Evolutionary conservation across 345 rosid genomes (phyloP), one percentile per base, ranked within the genome.

Genomic region (Barbarea vulgaris): DNA sequence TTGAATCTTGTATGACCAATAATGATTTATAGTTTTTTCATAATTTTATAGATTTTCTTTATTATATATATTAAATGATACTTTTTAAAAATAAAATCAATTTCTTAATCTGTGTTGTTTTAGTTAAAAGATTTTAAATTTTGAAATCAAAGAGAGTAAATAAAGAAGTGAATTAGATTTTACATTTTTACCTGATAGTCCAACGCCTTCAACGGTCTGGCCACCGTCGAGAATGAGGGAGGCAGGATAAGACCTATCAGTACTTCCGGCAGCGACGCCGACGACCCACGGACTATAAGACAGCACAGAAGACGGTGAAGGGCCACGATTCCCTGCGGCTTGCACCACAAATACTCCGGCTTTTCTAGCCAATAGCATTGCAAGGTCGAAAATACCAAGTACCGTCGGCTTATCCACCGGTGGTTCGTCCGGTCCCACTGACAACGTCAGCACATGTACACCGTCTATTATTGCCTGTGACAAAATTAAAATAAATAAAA

Each of bases 241-340:
- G 6, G 77, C 85, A 4, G 87, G 83, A 67, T 87, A 91, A 41
- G 30, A 79, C 77, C 97, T 50, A 82, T 94, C 93, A 0, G 90
- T 88, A 78, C 65, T 69, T 81, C 86, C 82, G 11, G 91, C 81
- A 0, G 88, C 97, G 1, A 74, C 90, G 0, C 87, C 87, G 0
- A 93, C 80, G 6, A 80, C 84, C 98, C 98, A 93, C 0, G 98
- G 97, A 85, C 96, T 87, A 81, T 82, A 93, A 37, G 93, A 86
- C 50, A 89, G 39, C 1, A 88, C 90, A 1, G 90, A 81, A 22
- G 90, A 82, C 28, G 85, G 85, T 5, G 21, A 78, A 0, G 96
- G 98, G 4, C 97, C 98, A 1, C 68, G 75, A 75, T 94, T 89
- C 7, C 97, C 97, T 7, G 81, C 95, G 13, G 97, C 98, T 79